A percentile compares a stretch with the other conserved stretches of the same genome.
Conservation (phyloP, 768 basidiomycete genomes). For the Russula ochroleuca region DNA sequence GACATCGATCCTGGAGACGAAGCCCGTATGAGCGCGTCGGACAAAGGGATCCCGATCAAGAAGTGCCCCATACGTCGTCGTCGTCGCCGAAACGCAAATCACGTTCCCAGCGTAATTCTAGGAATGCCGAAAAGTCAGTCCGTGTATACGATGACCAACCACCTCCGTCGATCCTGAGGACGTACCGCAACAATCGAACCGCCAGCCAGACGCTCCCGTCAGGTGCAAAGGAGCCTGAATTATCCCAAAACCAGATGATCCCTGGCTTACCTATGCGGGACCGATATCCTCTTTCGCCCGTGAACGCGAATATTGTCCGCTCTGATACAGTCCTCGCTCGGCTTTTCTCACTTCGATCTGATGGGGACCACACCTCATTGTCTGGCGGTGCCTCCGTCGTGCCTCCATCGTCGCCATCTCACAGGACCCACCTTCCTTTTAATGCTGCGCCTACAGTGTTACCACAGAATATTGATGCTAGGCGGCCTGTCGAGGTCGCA, state of each 20-base stretch:
- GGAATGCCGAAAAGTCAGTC: slow-evolving; percentile 26
- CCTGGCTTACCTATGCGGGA: neutral
- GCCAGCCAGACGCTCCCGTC: neutral
- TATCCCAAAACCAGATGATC: neutral
- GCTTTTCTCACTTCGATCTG: slow-evolving; percentile 19
- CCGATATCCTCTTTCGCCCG: neutral
- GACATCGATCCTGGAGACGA: slow-evolving; percentile 27
- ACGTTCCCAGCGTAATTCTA: slow-evolving; percentile 24
- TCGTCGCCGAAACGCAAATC: slow-evolving; percentile 26
- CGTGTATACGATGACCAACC: slow-evolving; percentile 40
- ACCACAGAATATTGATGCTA: slow-evolving; percentile 10
- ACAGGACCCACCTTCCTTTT: slow-evolving; percentile 19
- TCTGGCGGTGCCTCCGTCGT: slow-evolving; percentile 13
- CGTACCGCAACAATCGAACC: slow-evolving; percentile 29
- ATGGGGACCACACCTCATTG: neutral
- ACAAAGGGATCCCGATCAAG: slow-evolving; percentile 20
- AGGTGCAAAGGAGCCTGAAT: slow-evolving; percentile 5
- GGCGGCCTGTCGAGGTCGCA: slow-evolving; percentile 13
- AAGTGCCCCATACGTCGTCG: slow-evolving; percentile 20
- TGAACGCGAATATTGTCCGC: neutral
- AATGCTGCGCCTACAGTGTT: slow-evolving; percentile 12
- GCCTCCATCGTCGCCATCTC: slow-evolving; percentile 12
- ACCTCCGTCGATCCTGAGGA: slow-evolving; percentile 36
- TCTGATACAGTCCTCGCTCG: slow-evolving; percentile 19
- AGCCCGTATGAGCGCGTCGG: slow-evolving; percentile 25